Base-by-base conservation (phyloP, 2,329 filamentous ascomycete genomes). In the Cladosporium sp. region DNA sequence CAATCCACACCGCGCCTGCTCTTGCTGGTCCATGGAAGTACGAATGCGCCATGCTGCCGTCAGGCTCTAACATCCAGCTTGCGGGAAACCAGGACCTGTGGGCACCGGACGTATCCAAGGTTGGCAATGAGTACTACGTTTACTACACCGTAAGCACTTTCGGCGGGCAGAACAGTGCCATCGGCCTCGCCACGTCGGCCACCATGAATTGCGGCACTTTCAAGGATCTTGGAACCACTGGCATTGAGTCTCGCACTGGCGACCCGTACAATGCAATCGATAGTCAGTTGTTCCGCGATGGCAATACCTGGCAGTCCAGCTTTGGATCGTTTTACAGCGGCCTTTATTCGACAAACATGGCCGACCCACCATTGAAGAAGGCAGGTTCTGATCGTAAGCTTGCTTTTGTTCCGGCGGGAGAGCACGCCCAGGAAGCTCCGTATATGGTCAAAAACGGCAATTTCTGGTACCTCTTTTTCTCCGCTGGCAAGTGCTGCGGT, bases 271-370 rank as follows among this genome's bases (percentile, higher is more conserved):
- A 76, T 53, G 72, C 72, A 39, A 76, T 88, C 58, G 85, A 75
- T 45, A 59, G 64, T n/a, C 67, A 69, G 33, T 59, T 74, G 15
- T 69, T 78, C 55, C 59, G 58, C 43, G 67, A 64, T 20, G 66
- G 64, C 2, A 62, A 74, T 43, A 69, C 71, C 13, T 76, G 75
- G 49, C 71, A 75, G 47, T 68, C 81, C 62, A 79, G 73, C 53
- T 88, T 86, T 55, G 84, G 84, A 19, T 84, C 80, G 11, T 88
- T 85, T 73, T 88, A 83, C 82, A 65, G 69, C 6, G 78, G 82
- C 59, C 73, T 87, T 52, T 84, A 79, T 68, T 78, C 81, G 60
- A 78, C 80, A 1, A 61, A 70, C 30, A 74, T 86, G 61, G 60
- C 7, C n/a, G 53, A 41, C 41, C 55, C 53, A 39, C 58, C 64